Evolutionary conservation across 1,284 basidiomycete species (phyloP), one percentile per base, ranked within the genome.

Genomic region (Ustilago cynodontis): DNA sequence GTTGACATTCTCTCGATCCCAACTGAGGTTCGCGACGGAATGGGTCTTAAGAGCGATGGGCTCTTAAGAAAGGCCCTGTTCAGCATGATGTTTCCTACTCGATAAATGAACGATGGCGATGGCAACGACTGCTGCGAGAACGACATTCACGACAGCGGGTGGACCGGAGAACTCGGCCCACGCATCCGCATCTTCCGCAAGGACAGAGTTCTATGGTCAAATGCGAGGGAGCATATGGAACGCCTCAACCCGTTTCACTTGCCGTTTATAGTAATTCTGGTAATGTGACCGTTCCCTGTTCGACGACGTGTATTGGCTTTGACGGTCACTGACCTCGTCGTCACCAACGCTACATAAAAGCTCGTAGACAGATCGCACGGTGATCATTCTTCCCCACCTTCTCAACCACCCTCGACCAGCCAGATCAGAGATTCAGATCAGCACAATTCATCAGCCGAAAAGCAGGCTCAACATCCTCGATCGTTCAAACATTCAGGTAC

Each of bases 241-340:
- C 24, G 16, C n/a, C 24, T 28, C 16, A 10, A 7, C 8, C 20
- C 50, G 20, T 43, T 37, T 54, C 55, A 57, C 26, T 24, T 57
- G 37, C 55, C 55, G 37, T 57, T 41, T 41, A 57, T 39, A 29
- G 55, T 39, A 57, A 43, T 39, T 57, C 16, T 50, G 47, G 47
- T 50, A 50, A 29, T 29, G 47, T 50, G 55, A 45, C 43, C 28
- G 55, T 24, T 47, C 41, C 28, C 33, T 14, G 7, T 47, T 28
- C 47, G 47, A 49, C 24, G 47, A 49, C 24, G 47, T 28, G n/a
- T 26, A 2, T 5, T 49, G 55, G 43, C 26, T 43, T 57, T 45
- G 55, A 45, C 55, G 55, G 43, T 18, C 28, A 29, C 13, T n/a
- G 10, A 14, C 14, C n/a, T 57, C n/a, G 14, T 45, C 41, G 41